Conservation (phyloP, 176 grass and related monocot species). For the Carex scoparia region DNA sequence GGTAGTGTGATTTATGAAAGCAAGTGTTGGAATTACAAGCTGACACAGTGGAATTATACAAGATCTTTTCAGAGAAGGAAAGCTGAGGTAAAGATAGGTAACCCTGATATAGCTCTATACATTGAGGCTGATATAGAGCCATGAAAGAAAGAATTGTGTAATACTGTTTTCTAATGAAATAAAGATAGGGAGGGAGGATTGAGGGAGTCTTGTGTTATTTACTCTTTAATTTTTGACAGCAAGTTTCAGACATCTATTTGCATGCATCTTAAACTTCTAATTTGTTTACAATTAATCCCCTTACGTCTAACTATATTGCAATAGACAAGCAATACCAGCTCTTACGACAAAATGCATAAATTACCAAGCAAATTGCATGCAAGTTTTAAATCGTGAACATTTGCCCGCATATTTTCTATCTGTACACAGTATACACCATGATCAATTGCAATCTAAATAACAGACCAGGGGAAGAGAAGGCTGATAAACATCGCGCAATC, state of each 20-base stretch:
- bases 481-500: background rate
- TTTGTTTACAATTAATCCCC: background rate
- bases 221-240: background rate
- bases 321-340: background rate
- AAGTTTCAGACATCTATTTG: background rate
- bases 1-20: background rate
- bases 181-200: no score
- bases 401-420: background rate
- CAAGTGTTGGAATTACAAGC: background rate
- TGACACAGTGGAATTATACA: no score
- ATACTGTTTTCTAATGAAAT: no score
- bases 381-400: background rate
- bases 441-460: background rate
- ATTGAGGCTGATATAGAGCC: no score
- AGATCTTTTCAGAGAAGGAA: no score
- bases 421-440: background rate
- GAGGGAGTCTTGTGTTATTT: no score
- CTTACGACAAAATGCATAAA: background rate
- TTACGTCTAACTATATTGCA: background rate
- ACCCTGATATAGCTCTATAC: no score
- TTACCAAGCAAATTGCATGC: background rate
- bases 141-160: no score
- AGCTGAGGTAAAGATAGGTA: no score
- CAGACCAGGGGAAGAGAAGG: slow-evolving; percentile 7
- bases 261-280: background rate